Evolutionary conservation across 2,329 filamentous ascomycete species (phyloP).

Genomic region (Hymenoscyphus fructigenus): DNA sequence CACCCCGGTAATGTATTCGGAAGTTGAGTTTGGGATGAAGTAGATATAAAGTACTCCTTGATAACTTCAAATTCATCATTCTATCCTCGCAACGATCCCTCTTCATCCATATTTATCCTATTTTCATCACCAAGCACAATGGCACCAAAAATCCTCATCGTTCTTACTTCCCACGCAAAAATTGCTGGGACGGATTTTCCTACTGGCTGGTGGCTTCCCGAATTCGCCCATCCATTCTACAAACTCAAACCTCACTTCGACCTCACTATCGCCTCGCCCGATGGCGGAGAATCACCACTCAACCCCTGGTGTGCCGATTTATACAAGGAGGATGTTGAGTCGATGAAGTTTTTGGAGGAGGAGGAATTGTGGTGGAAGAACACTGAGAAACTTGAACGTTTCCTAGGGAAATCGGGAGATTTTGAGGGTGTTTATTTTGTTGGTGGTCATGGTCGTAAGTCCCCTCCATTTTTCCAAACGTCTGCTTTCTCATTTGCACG

Average conservation of each 20-base stretch:
- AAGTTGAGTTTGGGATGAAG: too few species aligned
- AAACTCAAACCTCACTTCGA: constrained; percentile 42
- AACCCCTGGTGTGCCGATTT: constrained; percentile 45
- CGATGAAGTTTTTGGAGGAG: constrained; percentile 44
- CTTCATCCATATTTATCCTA: background rate
- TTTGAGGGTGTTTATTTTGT: constrained; percentile 59
- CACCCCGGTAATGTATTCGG: too few species aligned
- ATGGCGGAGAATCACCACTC: constrained; percentile 44
- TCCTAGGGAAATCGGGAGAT: constrained; percentile 47
- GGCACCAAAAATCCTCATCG: constrained; percentile 4
- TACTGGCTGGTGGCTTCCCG: constrained; percentile 39
- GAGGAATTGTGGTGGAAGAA: constrained; percentile 51
- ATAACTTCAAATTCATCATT: background rate
- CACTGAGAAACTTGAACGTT: constrained; percentile 48
- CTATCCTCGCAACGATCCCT: background rate
- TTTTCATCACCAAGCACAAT: background rate
- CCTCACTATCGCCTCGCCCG: constrained; percentile 46
- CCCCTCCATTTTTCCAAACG: background rate
- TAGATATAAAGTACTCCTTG: too few species aligned
- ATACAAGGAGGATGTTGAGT: constrained; percentile 42
- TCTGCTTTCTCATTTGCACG: background rate
- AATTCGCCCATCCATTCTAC: constrained; percentile 49
- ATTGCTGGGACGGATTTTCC: background rate
- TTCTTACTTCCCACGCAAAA: background rate
- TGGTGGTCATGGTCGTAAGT: constrained; percentile 56